Evolutionary conservation across 306 rosid species (phyloP).

Genomic region (Vachellia collinsii): DNA sequence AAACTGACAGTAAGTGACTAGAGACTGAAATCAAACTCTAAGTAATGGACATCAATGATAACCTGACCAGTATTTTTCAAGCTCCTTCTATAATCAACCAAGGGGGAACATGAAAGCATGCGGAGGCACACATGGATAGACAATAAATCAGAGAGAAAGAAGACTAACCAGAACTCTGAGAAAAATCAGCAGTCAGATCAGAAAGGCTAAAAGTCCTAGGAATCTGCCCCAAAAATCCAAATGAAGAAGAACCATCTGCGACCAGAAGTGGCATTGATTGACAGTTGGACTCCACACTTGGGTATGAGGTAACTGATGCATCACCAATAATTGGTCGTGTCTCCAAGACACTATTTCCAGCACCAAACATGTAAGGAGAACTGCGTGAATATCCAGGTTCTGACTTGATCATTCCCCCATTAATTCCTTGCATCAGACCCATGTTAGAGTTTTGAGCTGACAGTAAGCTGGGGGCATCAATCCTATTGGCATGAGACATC

Average conservation of each 20-base stretch:
- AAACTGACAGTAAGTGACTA: constrained; percentile 15
- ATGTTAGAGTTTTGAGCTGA: constrained; percentile 64
- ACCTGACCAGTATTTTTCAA: constrained; percentile 1
- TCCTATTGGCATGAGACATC: constrained; percentile 64
- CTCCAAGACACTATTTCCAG: constrained; percentile 65
- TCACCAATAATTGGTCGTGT: constrained; percentile 66
- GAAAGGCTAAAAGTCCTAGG: constrained; percentile 86
- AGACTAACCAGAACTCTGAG: constrained; percentile 78
- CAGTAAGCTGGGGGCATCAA: constrained; percentile 61
- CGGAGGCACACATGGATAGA: constrained; percentile 18
- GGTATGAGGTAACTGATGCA: constrained; percentile 62
- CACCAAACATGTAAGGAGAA: constrained; percentile 64
- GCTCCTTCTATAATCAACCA: neutral
- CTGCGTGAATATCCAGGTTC: constrained; percentile 75
- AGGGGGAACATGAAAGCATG: constrained; percentile 1
- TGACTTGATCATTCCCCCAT: constrained; percentile 73
- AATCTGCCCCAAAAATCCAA: constrained; percentile 77
- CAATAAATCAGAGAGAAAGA: constrained; percentile 23
- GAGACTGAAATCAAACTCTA: constrained; percentile 7
- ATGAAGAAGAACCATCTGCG: constrained; percentile 56
- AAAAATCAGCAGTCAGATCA: constrained; percentile 77
- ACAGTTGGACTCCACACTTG: constrained; percentile 59
- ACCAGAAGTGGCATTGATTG: constrained; percentile 62
- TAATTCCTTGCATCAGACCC: constrained; percentile 73
- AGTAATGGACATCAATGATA: constrained; percentile 17